Evolutionary conservation across 306 rosid species (phyloP).

Genomic region (Lathyrus aphaca): DNA sequence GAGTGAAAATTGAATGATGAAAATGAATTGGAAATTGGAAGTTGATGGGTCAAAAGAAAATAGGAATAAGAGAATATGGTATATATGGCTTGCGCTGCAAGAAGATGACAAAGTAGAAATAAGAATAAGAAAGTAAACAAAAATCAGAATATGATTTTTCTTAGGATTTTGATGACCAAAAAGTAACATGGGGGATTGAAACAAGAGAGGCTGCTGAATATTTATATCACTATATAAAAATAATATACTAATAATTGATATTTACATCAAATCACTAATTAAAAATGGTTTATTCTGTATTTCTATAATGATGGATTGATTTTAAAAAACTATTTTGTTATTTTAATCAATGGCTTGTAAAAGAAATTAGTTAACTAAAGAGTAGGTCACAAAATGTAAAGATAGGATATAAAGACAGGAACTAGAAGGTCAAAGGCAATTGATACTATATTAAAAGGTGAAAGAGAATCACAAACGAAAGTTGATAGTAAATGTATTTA

Average conservation of each 20-base stretch:
- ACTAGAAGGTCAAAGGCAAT: no score
- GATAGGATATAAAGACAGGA: no score
- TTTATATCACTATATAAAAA: background rate
- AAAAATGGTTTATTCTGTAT: no score
- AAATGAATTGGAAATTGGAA: constrained; percentile 9
- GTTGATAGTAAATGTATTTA: no score
- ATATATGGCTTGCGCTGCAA: constrained; percentile 39
- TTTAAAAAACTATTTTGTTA: no score
- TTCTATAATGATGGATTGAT: no score
- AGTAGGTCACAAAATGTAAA: no score
- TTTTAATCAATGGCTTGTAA: no score
- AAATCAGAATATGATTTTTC: background rate
- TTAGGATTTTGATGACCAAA: constrained; percentile 19
- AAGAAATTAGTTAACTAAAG: no score
- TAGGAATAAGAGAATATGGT: background rate
- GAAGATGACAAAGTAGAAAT: constrained; percentile 36
- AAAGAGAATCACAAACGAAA: no score
- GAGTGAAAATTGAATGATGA: constrained; percentile 30
- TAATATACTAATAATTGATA: background rate
- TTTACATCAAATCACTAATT: background rate
- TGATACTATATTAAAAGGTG: no score
- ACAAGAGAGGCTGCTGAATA: constrained; percentile 39
- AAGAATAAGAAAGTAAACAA: constrained; percentile 18
- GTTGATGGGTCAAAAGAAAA: background rate
- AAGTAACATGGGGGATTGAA: constrained; percentile 30